Evolutionary conservation across 139 green algal genomes (phyloP), one percentile per base, ranked within the genome.

Genomic region (Pleodorina starrii): DNA sequence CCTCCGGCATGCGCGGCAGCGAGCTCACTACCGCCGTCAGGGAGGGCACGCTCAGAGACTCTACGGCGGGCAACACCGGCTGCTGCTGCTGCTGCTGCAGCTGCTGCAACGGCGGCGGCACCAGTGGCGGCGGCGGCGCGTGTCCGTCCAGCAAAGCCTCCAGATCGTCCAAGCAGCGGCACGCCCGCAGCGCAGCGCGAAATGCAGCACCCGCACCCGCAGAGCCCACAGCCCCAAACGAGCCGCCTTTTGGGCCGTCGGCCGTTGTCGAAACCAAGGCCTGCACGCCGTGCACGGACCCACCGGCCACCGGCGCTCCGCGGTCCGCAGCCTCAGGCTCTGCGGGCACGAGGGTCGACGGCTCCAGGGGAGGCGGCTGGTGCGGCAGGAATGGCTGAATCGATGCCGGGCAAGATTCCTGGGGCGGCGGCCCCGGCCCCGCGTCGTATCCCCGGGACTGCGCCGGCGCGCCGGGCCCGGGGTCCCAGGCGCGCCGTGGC

Each of bases 1-100:
- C 63, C 35, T 88, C 82, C 0, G 82, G 82, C 44, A 88, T 43
- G 60, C 66, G 43, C 9, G 66, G 44, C 32, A 88, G 35, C 21
- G 66, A n/a, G 35, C 66, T 79, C 7, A 88, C 5, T 7, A 79
- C 9, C 1, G 82, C 43, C 19, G 66, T 69, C 19, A 88, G 82
- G 19, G 44, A 38, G 44, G 43, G n/a, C 2, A 54, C 32, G 32
- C 82, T 79, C 10, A 88, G 82, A 6, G 60, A 12, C 6, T 51
- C 51, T 16, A 21, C 7, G 35, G 51, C 19, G 23, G 78, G 50
- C 0, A 85, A 27, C 46, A 27, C 25, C 6, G 12, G 44, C n/a
- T 6, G 4, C 44, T 25, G 44, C 44, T 10, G 75, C 0, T 60
- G 44, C 46, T 60, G 44, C 48, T 60, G 48, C 73, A 19, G 75